These are phyloP conservation scores for Aspergillus proliferans DNA, from an alignment of 2,329 filamentous ascomycete genomes.

Conservation along the genomic window DNA sequence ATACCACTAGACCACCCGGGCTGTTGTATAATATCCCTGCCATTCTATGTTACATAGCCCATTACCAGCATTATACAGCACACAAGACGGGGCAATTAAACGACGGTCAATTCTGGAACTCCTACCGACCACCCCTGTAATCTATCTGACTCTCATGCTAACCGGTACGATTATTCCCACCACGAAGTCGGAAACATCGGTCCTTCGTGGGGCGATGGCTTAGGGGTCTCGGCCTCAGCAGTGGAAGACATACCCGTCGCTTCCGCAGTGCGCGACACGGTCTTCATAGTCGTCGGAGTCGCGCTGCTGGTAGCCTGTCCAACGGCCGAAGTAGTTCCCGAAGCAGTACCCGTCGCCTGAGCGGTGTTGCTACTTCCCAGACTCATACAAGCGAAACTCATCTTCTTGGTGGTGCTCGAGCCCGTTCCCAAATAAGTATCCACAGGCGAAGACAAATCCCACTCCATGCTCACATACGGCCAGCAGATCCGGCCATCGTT, in stretches of 20 bases:
- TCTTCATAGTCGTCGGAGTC: not conserved
- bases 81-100: no score
- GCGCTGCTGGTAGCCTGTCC: not conserved
- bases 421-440: constrained; percentile 1
- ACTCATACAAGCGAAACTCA: constrained; percentile 23
- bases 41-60: no score
- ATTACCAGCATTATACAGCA: no score
- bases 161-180: not conserved
- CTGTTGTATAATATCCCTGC: not conserved
- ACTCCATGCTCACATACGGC: constrained; percentile 35
- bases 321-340: not conserved
- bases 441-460: constrained; percentile 35
- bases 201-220: not conserved
- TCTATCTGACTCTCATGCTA: not conserved
- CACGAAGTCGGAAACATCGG: not conserved
- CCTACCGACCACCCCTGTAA: not conserved
- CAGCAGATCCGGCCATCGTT: constrained; percentile 54
- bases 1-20: constrained; percentile 15
- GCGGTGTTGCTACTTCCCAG: not conserved
- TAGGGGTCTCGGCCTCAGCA: not conserved
- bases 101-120: no score
- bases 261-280: not conserved
- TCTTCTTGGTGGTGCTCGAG: constrained; percentile 13
- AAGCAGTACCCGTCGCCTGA: not conserved
- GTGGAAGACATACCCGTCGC: not conserved